A percentile compares a stretch with the other conserved stretches of the same genome.
phyloP scores from a whole-genome alignment of 2,329 filamentous ascomycete species.

The Orbilia quercus region DNA sequence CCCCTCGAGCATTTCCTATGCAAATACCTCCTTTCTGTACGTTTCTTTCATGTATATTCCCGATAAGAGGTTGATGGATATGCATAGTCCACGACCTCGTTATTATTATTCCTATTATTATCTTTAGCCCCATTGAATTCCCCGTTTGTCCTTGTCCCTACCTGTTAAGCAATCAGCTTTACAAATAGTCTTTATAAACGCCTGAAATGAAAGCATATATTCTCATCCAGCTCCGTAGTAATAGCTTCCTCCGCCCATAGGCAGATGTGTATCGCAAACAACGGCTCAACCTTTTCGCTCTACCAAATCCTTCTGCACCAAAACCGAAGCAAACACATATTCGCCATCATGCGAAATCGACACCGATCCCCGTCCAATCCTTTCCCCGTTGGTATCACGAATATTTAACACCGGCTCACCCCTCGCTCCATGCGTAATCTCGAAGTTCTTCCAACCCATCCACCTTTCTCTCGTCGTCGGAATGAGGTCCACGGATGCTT shows the following conservation, averaged over 20 bases:
- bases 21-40: conserved; percentile 12
- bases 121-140: conserved; percentile 2
- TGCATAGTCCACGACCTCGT: background rate
- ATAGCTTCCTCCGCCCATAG: no score
- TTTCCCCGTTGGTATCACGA: conserved; percentile 10
- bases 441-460: conserved; percentile 58
- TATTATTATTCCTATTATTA: conserved; percentile 27
- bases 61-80: background rate
- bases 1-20: conserved; percentile 29
- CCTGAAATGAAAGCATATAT: no score
- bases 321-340: conserved; percentile 59
- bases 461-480: conserved; percentile 49
- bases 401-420: conserved; percentile 40
- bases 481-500: conserved; percentile 55
- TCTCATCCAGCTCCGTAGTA: no score
- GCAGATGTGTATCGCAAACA: no score
- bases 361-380: conserved; percentile 50
- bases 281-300: no score
- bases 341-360: conserved; percentile 60
- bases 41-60: conserved; percentile 53
- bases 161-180: no score
- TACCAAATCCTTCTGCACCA: conserved; percentile 52
- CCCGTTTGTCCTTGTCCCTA: no score
- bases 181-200: no score
- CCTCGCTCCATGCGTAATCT: conserved; percentile 33